Percentiles rank a stretch among this genome's conserved stretches.
Conservation (phyloP, 768 basidiomycete species). For the Macrolepiota dolichaula region DNA sequence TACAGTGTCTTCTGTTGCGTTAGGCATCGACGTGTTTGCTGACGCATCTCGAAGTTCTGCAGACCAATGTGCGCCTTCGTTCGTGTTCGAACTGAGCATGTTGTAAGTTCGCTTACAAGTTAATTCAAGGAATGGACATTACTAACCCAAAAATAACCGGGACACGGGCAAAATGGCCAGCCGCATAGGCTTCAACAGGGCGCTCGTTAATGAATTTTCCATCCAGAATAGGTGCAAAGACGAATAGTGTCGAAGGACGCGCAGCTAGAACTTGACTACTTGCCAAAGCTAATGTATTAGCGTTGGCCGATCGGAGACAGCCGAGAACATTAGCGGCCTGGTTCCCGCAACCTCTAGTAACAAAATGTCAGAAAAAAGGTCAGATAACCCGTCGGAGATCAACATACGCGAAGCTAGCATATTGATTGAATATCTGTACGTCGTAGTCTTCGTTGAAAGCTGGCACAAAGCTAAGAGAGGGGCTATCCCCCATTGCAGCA, state of each 20-base stretch:
- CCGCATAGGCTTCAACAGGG: slow-evolving; percentile 36
- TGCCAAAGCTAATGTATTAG: slow-evolving; percentile 26
- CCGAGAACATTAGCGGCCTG: slow-evolving; percentile 20
- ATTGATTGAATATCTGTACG: slow-evolving; percentile 32
- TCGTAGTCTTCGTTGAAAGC: slow-evolving; percentile 29
- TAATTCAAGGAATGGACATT: neutral
- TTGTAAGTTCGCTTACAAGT: neutral
- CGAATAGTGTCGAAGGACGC: slow-evolving; percentile 30
- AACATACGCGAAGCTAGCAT: slow-evolving; percentile 31
- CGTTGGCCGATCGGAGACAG: slow-evolving; percentile 30
- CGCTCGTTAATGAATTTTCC: slow-evolving; percentile 29
- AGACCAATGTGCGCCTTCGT: slow-evolving; percentile 42
- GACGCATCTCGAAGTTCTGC: slow-evolving; percentile 26
- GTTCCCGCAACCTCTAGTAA: slow-evolving; percentile 23
- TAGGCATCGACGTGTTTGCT: slow-evolving; percentile 36
- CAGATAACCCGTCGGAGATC: neutral
- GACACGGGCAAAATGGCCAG: slow-evolving; percentile 33
- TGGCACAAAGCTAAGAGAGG: slow-evolving; percentile 35
- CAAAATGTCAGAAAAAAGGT: neutral
- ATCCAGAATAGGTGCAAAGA: slow-evolving; percentile 37
- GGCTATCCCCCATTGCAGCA: slow-evolving; percentile 42
- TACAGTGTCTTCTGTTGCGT: slow-evolving; percentile 34
- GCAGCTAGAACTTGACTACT: slow-evolving; percentile 27
- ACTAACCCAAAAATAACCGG: slow-evolving; percentile 35
- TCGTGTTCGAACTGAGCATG: slow-evolving; percentile 28